phyloP scores from a whole-genome alignment of 2,329 filamentous ascomycete genomes.

The Colletotrichum navitas region DNA sequence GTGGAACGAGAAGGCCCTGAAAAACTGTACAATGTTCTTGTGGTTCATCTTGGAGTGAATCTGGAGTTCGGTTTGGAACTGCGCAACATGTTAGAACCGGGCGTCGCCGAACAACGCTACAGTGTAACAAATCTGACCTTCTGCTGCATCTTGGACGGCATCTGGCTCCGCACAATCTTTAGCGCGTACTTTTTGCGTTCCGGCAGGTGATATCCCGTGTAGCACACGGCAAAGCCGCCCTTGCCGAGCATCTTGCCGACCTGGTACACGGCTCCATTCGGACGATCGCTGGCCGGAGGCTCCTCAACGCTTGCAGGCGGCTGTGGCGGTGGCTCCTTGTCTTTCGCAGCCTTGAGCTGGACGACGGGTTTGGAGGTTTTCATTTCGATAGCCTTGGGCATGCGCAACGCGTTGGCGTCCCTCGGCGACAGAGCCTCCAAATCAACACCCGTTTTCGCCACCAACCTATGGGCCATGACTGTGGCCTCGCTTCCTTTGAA shows the following conservation, averaged over 20 bases:
- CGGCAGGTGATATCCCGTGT: slow-evolving; percentile 76
- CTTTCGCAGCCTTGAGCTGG: slow-evolving; percentile 68
- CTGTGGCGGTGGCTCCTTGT: slow-evolving; percentile 76
- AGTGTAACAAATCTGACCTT: slow-evolving; percentile 68
- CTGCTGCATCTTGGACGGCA: slow-evolving; percentile 86
- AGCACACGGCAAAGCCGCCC: slow-evolving; percentile 86
- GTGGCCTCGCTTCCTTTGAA: slow-evolving; percentile 15
- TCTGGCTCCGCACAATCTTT: slow-evolving; percentile 87
- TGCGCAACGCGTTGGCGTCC: slow-evolving; percentile 72
- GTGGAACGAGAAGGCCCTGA: slow-evolving; percentile 91
- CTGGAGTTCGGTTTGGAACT: slow-evolving; percentile 88
- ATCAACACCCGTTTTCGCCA: slow-evolving; percentile 64
- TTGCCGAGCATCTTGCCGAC: slow-evolving; percentile 82
- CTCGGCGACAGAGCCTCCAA: slow-evolving; percentile 74
- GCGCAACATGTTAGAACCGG: slow-evolving; percentile 21
- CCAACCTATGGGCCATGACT: slow-evolving; percentile 63
- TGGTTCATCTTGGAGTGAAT: slow-evolving; percentile 99
- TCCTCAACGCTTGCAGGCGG: slow-evolving; percentile 72
- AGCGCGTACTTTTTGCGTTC: slow-evolving; percentile 78
- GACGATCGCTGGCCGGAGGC: slow-evolving; percentile 76
- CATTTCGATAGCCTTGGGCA: slow-evolving; percentile 60
- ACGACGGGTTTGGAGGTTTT: slow-evolving; percentile 60
- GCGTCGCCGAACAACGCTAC: neutral
- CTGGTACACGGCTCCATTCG: slow-evolving; percentile 78
- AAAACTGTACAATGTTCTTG: slow-evolving; percentile 94